Conservation (phyloP, 23 red algal genomes). For the Gracilariopsis chorda region DNA sequence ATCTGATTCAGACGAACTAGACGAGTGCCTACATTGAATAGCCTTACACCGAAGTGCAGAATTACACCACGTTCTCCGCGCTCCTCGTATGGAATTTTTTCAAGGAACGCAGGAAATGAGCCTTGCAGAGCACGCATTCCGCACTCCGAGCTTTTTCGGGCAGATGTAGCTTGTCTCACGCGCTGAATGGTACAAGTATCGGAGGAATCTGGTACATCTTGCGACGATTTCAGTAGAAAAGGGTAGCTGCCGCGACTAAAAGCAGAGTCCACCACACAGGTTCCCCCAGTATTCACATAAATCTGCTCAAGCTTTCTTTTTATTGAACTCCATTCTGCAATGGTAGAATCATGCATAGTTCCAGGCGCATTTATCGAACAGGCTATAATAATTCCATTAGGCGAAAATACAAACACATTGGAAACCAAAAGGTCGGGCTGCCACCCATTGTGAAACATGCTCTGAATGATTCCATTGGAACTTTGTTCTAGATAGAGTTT, state of each 20-base stretch:
- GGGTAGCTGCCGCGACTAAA: not conserved
- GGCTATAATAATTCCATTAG: not conserved
- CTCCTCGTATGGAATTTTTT: not conserved
- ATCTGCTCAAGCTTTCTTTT: not conserved
- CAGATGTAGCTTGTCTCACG: not conserved
- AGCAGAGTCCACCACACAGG: not conserved
- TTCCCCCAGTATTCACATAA: not conserved
- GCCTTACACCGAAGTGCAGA: not conserved
- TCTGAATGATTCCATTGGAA: not conserved
- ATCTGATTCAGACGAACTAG: slow-evolving; percentile 20
- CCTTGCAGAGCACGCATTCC: not conserved
- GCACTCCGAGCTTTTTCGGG: not conserved
- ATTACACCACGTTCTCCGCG: not conserved
- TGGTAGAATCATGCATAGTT: not conserved
- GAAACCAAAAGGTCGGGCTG: not conserved
- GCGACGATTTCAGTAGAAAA: slow-evolving; percentile 6
- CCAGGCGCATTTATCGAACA: not conserved
- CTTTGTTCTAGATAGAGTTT: not conserved
- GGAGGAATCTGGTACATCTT: not conserved
- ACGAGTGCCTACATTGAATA: not conserved
- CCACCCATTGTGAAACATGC: not conserved
- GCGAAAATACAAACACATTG: slow-evolving; percentile 1
- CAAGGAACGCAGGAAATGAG: not conserved
- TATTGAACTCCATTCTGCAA: not conserved
- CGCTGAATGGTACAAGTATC: not conserved